Base-by-base conservation (phyloP, 306 rosid genomes). In the Lagenaria siceraria region DNA sequence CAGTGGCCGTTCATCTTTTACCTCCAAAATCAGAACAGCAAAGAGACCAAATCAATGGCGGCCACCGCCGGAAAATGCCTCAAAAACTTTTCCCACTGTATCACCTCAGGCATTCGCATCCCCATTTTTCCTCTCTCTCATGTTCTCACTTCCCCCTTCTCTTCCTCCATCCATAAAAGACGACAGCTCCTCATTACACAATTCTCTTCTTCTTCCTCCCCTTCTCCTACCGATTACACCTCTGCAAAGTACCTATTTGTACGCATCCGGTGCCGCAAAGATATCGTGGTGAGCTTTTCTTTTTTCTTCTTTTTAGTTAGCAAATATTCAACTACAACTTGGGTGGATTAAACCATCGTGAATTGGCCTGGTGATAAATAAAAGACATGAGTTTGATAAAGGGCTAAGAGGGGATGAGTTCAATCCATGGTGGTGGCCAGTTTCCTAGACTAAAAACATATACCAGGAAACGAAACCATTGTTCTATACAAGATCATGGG, bases 261-360 rank as follows among this genome's bases (percentile, higher is more conserved):
- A 63, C 82, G 86, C 31, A 85, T 94, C 82, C 87, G 84, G 55
- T 94, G 97, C 62, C 88, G 83, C 27, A 90, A 85, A 84, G 80
- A 86, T 77, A 74, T 78, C 49, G 89, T 86, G 73, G 98, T 94
- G 85, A 86, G 88, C 82, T 51, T 51, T 51, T 51, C 9, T 51
- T 5, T 17, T 5, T 51, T 51, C n/a, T n/a, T n/a, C n/a, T n/a
- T 51, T 5, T 17, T 17, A 15, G 42, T 33, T 18, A 63, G 13
- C 46, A 18, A 35, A 14, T 6, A 7, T 14, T 27, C 36, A 18
- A 62, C 36, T 60, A 62, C 22, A 27, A 62, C 17, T 31, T 62
- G 11, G 24, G 35, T 59, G 65, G 35, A 21, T 10, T n/a, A n/a
- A n/a, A n/a, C n/a, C n/a, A n/a, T n/a, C n/a, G n/a, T n/a, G n/a